Evolutionary conservation across 495 filamentous ascomycete species (phyloP).

Genomic region (Aspergillus campestris): DNA sequence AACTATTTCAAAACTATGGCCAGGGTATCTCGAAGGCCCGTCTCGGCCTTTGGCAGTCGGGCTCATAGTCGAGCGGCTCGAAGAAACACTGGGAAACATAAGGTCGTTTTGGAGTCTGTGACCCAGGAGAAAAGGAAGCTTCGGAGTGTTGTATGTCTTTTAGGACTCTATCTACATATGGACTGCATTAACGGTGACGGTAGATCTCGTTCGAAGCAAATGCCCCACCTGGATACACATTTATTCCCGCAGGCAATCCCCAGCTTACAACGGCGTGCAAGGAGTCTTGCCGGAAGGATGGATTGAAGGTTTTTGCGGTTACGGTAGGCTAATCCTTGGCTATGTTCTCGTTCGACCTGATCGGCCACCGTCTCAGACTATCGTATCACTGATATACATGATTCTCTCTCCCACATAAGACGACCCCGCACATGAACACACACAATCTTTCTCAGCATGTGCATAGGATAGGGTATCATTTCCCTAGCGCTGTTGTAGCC

Average conservation of each 20-base stretch:
- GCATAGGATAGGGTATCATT: conserved; percentile 76
- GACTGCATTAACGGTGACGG: conserved; percentile 14
- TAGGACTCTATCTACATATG: not conserved
- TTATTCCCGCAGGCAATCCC: conserved; percentile 75
- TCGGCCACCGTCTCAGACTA: not conserved
- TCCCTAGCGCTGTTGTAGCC: conserved; percentile 48
- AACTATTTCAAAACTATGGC: conserved; percentile 23
- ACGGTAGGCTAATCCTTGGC: conserved; percentile 48
- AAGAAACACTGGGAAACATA: conserved; percentile 41
- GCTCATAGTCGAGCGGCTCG: conserved; percentile 23
- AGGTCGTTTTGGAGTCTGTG: conserved; percentile 50
- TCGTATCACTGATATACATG: conserved; percentile 9
- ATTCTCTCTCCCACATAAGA: conserved; percentile 22
- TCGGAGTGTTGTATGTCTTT: conserved; percentile 43
- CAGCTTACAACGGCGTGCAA: conserved; percentile 69
- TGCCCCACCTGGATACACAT: conserved; percentile 71
- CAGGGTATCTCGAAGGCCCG: conserved; percentile 27
- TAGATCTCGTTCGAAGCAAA: conserved; percentile 43
- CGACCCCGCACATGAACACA: conserved; percentile 37
- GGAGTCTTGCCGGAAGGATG: conserved; percentile 62
- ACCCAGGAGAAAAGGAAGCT: conserved; percentile 54
- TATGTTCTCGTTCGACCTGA: not conserved
- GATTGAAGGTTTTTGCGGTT: conserved; percentile 65
- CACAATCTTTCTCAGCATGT: conserved; percentile 57
- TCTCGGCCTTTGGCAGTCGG: conserved; percentile 26